Conservation (phyloP, 2,329 filamentous ascomycete species). For the Phaeomoniella chlamydospora region DNA sequence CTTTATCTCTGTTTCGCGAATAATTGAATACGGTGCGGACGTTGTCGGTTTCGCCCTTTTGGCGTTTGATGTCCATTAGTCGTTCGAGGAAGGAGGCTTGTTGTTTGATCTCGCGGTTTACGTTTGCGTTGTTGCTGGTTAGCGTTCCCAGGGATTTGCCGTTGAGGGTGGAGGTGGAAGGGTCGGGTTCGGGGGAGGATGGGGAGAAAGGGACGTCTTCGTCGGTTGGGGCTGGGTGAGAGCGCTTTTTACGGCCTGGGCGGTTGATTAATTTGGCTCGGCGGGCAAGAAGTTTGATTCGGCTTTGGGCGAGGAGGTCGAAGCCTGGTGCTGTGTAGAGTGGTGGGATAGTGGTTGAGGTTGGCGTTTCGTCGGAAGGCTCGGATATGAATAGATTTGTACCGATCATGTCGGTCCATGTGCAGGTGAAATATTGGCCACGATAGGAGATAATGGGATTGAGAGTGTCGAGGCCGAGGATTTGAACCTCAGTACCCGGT, state of each 20-base stretch:
- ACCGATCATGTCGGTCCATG: constrained; percentile 71
- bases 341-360: constrained; percentile 12
- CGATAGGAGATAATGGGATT: constrained; percentile 71
- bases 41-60: constrained; percentile 48
- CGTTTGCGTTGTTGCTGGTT: constrained; percentile 11
- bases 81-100: constrained; percentile 48
- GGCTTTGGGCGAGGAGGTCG: constrained; percentile 58
- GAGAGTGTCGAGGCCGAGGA: constrained; percentile 64
- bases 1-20: constrained; percentile 5
- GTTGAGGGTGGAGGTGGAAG: constrained; percentile 2
- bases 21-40: constrained; percentile 45
- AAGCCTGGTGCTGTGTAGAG: constrained; percentile 36
- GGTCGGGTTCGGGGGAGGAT: constrained; percentile 1
- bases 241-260: constrained; percentile 5
- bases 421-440: constrained; percentile 61
- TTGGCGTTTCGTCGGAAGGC: constrained; percentile 17
- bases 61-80: constrained; percentile 49
- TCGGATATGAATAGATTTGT: constrained; percentile 63
- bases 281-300: constrained; percentile 53
- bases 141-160: constrained; percentile 7
- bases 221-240: constrained; percentile 2
- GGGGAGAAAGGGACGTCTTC: not conserved
- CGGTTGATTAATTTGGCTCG: constrained; percentile 45
- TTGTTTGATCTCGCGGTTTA: constrained; percentile 18
- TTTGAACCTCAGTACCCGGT: constrained; percentile 44